Percentiles rank a stretch among this genome's conserved stretches.
These are phyloP conservation scores for Solanum chacoense DNA, from an alignment of 305 asterid genomes.

Conservation along the genomic window DNA sequence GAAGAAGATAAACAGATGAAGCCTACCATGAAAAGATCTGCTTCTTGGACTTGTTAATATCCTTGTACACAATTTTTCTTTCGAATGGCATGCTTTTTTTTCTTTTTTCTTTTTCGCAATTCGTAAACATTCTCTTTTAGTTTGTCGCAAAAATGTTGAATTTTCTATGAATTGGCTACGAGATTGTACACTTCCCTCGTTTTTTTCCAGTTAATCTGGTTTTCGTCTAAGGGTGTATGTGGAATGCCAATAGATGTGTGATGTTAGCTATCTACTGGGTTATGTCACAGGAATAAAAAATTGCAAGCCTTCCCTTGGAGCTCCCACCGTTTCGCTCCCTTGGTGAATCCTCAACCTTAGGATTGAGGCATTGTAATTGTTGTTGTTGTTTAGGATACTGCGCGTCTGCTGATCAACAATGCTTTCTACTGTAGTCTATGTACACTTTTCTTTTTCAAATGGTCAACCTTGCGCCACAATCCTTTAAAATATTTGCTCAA, in stretches of 20 bases:
- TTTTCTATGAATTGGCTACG: not conserved
- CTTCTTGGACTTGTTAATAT: conserved; percentile 53
- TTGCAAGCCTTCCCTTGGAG: not conserved
- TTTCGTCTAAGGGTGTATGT: not conserved
- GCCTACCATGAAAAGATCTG: conserved; percentile 61
- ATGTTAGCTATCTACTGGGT: not conserved
- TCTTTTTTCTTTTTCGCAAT: not conserved
- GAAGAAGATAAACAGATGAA: conserved; percentile 86
- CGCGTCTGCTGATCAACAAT: not conserved
- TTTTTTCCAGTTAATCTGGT: not conserved
- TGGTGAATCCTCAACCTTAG: not conserved
- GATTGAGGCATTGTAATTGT: not conserved
- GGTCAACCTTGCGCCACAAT: not conserved
- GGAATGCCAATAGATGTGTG: not conserved
- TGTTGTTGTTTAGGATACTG: not conserved
- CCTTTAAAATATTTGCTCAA: not conserved
- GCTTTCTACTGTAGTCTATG: not conserved
- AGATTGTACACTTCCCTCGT: not conserved
- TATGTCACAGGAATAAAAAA: not conserved
- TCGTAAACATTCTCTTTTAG: not conserved
- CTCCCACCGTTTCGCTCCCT: not conserved
- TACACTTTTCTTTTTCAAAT: not conserved
- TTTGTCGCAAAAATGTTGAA: not conserved
- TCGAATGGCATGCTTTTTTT: not conserved
- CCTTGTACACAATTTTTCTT: not conserved